Base-by-base conservation (phyloP, 768 basidiomycete genomes). In the Auricularia sp. region DNA sequence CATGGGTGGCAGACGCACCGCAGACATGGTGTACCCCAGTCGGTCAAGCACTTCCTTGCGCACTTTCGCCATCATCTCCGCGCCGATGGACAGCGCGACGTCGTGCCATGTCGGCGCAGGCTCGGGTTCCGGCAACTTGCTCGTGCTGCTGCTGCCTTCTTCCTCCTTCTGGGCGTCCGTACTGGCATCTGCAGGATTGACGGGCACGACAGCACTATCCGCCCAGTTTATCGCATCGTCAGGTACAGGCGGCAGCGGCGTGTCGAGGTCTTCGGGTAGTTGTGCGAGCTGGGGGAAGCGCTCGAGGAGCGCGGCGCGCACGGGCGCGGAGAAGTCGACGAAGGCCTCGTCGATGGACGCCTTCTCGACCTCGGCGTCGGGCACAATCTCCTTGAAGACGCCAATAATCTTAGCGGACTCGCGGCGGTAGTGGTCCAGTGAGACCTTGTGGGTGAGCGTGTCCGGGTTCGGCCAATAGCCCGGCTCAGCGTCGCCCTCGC, bases 341-440 rank as follows among this genome's bases (percentile, higher is more conserved):
- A 95, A 99, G 0, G 92, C 94, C 72, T 99, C 97, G 71, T 98
- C 97, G 42, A 98, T 97, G 0, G 93, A 96, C 29, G 97, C 97
- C 73, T 95, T 97, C 76, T 99, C 96, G 94, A 73, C 81, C 78
- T 96, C 92, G 24, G 87, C 91, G 3, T 77, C 82, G 1, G 91
- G 87, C 44, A 94, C 78, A 65, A 85, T 77, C 62, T 92, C 88
- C 71, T 88, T 89, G 77, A 97, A 95, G 70, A 92, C 77, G 3
- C 81, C 81, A 37, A 93, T 81, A 66, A 98, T 90, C 75, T 95
- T 98, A 69, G 83, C 78, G 69, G 90, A 92, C 77, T 99, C 97
- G 64, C 89, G 82, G 6, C 97, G 80, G 76, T 98, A 98, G 69
- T 90, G 85, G 73, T 98, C 96, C 63, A 98, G 80, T 13, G 94